Base-by-base conservation (phyloP, 1,284 basidiomycete genomes). In the Trametes sp. region DNA sequence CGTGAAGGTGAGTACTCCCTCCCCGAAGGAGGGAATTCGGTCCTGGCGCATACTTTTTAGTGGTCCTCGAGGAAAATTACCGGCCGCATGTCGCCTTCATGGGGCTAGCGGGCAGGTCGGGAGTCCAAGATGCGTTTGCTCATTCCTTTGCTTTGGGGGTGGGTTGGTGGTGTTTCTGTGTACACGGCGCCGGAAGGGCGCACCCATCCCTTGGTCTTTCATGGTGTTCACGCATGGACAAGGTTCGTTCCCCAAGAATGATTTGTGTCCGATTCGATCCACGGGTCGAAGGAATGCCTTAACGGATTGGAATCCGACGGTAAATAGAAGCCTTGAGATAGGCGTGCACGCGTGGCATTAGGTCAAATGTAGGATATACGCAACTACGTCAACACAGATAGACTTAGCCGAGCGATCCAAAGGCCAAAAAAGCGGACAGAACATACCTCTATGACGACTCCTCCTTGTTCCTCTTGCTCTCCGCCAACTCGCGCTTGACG, bases 361-460 rank as follows among this genome's bases (percentile, higher is more conserved):
- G 11, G 31, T 33, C 11, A 11, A 5, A 33, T 33, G 31, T 11
- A 33, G 31, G 11, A 11, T 5, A 11, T 11, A 11, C 31, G 31
- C 31, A 11, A 33, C 31, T 33, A 33, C 31, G 11, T 33, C n/a
- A 33, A 6, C 11, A 33, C 11, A 33, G 31, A 5, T 5, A 33
- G 31, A 6, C 5, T 33, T 6, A 33, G 31, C 8, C 4, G 16
- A 19, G 38, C 38, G 31, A 41, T 41, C 7, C 38, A n/a, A n/a
- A n/a, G n/a, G n/a, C n/a, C n/a, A n/a, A n/a, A n/a, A n/a, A n/a
- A n/a, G n/a, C n/a, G n/a, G n/a, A n/a, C n/a, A n/a, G n/a, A n/a
- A 28, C 45, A 9, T 24, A 46, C 54, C 54, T 57, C 61, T 57
- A 53, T 29, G 31, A 41, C 10, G 35, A 28, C 36, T n/a, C n/a